Evolutionary conservation across 2,329 filamentous ascomycete species (phyloP).

Genomic region (Chaetomium olivaceum): DNA sequence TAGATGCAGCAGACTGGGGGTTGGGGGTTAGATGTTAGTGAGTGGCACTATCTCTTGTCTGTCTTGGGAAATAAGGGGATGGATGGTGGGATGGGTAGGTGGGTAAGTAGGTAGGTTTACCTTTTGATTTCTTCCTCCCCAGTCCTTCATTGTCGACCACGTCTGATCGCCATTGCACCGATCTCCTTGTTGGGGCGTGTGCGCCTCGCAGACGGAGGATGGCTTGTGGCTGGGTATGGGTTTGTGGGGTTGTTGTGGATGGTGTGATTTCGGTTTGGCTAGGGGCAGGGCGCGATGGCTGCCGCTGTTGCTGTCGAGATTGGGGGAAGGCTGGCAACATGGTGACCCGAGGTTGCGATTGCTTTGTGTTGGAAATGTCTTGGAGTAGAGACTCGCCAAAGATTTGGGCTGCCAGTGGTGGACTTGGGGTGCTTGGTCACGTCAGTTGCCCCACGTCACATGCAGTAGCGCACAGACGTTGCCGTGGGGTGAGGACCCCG

Average conservation of each 20-base stretch:
- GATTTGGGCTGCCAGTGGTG: not conserved
- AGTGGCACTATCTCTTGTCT: too few species aligned
- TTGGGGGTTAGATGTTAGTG: constrained; percentile 1
- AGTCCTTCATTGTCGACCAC: constrained; percentile 95
- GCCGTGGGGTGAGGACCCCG: constrained; percentile 5
- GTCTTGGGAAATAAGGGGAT: too few species aligned
- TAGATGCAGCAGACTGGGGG: constrained; percentile 95
- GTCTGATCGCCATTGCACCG: constrained; percentile 88
- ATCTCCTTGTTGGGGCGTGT: constrained; percentile 50
- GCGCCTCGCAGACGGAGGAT: constrained; percentile 57
- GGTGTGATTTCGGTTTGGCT: constrained; percentile 26
- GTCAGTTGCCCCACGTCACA: constrained; percentile 1
- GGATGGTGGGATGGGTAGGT: not conserved
- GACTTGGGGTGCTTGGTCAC: not conserved
- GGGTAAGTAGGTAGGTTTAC: constrained; percentile 45
- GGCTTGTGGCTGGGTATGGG: constrained; percentile 33
- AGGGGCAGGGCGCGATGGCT: constrained; percentile 16
- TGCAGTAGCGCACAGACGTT: constrained; percentile 4
- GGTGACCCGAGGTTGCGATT: not conserved
- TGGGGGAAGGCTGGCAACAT: constrained; percentile 24
- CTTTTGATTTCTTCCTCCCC: constrained; percentile 92
- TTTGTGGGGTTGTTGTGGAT: constrained; percentile 14
- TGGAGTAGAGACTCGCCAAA: not conserved
- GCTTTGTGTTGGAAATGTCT: not conserved
- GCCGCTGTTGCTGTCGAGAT: constrained; percentile 14